A percentile compares a stretch with the other conserved stretches of the same genome.
These are phyloP conservation scores for Ceratonia siliqua DNA, from an alignment of 306 rosid species.

Conservation along the genomic window DNA sequence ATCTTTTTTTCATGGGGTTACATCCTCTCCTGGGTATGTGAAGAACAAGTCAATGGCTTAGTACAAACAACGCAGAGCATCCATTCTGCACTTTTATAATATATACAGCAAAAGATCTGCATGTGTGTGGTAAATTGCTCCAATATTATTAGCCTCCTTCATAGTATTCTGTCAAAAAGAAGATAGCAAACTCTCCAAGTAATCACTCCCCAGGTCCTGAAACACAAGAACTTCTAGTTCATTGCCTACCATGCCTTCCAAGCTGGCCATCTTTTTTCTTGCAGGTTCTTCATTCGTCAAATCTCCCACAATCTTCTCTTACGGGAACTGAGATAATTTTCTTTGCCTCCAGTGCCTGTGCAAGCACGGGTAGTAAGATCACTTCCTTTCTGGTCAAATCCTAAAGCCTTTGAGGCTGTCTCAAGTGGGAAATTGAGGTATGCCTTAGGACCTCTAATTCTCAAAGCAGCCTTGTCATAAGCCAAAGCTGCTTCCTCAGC, in stretches of 20 bases:
- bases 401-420: conserved; percentile 50
- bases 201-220: conserved; percentile 84
- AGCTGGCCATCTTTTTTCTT: conserved; percentile 43
- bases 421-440: conserved; percentile 78
- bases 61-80: not conserved
- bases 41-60: not conserved
- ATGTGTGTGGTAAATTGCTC: not conserved
- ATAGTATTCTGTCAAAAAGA: conserved; percentile 46
- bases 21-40: not conserved
- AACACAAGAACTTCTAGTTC: conserved; percentile 65
- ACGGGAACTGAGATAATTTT: conserved; percentile 18
- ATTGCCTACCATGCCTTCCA: conserved; percentile 37
- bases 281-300: conserved; percentile 43
- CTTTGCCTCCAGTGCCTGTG: conserved; percentile 1
- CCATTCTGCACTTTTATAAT: not conserved
- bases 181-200: conserved; percentile 75
- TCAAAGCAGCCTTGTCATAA: conserved; percentile 92
- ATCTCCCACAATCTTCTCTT: conserved; percentile 46
- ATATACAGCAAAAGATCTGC: conserved; percentile 9
- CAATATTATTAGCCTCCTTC: not conserved
- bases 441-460: conserved; percentile 83
- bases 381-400: conserved; percentile 30
- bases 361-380: not conserved
- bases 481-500: conserved; percentile 96
- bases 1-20: too few relatives aligned